phyloP scores from a whole-genome alignment of 768 basidiomycete species.

The Phylloporus scabripes region DNA sequence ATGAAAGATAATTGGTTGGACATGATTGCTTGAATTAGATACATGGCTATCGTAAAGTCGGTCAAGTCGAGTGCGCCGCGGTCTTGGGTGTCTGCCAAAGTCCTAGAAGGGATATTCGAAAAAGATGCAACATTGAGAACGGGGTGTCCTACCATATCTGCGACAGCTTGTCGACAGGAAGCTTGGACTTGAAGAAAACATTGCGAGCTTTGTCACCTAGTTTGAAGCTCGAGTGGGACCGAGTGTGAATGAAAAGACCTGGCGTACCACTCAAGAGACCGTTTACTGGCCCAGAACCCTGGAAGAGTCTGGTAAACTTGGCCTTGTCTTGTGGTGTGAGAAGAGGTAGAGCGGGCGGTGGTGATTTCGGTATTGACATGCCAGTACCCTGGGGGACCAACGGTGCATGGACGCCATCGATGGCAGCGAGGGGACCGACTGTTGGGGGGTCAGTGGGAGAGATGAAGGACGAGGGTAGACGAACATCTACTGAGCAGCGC shows the following conservation, averaged over 20 bases:
- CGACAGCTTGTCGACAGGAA: slow-evolving; percentile 79
- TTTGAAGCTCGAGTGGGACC: not conserved
- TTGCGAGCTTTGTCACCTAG: slow-evolving; percentile 84
- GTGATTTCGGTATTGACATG: slow-evolving; percentile 57
- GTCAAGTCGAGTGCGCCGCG: slow-evolving; percentile 82
- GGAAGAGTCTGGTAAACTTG: slow-evolving; percentile 81
- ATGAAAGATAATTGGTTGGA: slow-evolving; percentile 65
- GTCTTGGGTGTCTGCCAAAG: slow-evolving; percentile 90
- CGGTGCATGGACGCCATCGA: slow-evolving; percentile 57
- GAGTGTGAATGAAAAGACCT: not conserved
- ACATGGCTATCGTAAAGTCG: slow-evolving; percentile 96
- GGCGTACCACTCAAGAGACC: slow-evolving; percentile 72
- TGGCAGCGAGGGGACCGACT: slow-evolving; percentile 83
- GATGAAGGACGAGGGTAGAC: slow-evolving; percentile 23
- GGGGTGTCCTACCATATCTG: slow-evolving; percentile 75
- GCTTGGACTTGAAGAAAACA: slow-evolving; percentile 86
- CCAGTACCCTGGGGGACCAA: slow-evolving; percentile 54
- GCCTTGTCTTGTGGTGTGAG: slow-evolving; percentile 74
- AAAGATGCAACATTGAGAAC: not conserved
- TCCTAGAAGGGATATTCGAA: slow-evolving; percentile 45
- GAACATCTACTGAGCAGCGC: slow-evolving; percentile 68
- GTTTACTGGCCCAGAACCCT: slow-evolving; percentile 60
- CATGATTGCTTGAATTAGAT: slow-evolving; percentile 93
- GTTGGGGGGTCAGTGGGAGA: slow-evolving; percentile 14
- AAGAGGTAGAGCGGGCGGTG: slow-evolving; percentile 53